phyloP scores from a whole-genome alignment of 108 stramenopile genomes.

The Schizochytrium sp. region DNA sequence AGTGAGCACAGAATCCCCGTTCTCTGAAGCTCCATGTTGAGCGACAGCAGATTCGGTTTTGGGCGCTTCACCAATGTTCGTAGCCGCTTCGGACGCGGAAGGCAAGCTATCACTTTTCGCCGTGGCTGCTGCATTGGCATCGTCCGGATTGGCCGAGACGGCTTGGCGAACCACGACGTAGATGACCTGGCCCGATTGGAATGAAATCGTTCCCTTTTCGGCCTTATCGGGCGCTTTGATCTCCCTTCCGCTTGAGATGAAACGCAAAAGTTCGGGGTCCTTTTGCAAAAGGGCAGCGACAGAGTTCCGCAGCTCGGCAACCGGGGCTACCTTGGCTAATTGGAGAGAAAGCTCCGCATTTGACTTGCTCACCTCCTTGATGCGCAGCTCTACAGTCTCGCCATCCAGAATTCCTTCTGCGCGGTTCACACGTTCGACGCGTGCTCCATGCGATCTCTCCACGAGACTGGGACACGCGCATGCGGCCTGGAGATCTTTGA shows the following conservation, averaged over 20 bases:
- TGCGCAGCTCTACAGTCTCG: background rate
- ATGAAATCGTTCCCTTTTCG: background rate
- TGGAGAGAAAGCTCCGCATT: background rate
- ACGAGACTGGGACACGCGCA: background rate
- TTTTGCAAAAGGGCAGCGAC: background rate
- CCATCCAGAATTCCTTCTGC: background rate
- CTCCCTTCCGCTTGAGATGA: background rate
- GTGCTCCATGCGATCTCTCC: background rate
- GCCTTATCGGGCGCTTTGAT: background rate
- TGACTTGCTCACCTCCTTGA: background rate
- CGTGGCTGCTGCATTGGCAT: background rate
- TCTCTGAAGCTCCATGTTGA: too few species aligned
- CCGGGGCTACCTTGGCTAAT: background rate
- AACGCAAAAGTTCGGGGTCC: background rate
- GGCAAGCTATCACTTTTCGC: background rate
- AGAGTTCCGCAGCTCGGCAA: background rate
- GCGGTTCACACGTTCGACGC: background rate
- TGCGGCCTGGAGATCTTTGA: slow-evolving; percentile 1
- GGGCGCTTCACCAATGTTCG: too few species aligned
- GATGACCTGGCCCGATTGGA: background rate
- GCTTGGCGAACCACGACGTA: background rate
- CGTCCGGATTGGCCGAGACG: background rate
- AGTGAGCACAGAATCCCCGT: too few species aligned
- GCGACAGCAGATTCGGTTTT: too few species aligned
- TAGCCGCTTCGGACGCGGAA: too few species aligned